Evolutionary conservation across 2,329 filamentous ascomycete species (phyloP).

Genomic region (Diplodia scrobiculata): DNA sequence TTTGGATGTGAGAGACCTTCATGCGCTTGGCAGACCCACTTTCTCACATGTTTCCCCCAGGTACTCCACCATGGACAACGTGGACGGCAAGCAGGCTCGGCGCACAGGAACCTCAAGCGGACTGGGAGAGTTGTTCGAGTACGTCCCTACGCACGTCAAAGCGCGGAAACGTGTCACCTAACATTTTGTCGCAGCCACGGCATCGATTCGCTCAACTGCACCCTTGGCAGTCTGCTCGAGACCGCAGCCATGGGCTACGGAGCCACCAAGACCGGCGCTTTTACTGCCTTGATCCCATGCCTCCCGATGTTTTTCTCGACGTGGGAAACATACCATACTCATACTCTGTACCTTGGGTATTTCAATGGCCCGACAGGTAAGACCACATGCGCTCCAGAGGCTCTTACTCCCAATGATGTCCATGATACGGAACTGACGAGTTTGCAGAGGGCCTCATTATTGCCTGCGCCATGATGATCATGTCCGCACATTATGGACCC

Average conservation of each 20-base stretch:
- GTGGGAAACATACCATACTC: constrained; percentile 99
- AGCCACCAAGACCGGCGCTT: constrained; percentile 78
- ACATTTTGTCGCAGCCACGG: constrained; percentile 64
- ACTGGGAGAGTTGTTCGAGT: constrained; percentile 93
- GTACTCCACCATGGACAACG: constrained; percentile 97
- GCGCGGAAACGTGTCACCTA: neutral
- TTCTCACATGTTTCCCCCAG: constrained; percentile 38
- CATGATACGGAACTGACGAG: constrained; percentile 6
- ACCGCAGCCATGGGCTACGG: constrained; percentile 92
- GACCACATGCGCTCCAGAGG: neutral
- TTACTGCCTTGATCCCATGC: constrained; percentile 87
- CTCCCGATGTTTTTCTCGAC: constrained; percentile 99
- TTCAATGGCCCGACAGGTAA: constrained; percentile 86
- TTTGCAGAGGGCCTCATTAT: constrained; percentile 78
- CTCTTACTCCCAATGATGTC: neutral
- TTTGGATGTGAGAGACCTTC: constrained; percentile 73
- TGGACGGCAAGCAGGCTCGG: constrained; percentile 95
- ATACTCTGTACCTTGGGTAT: constrained; percentile 92
- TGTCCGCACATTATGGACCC: constrained; percentile 85
- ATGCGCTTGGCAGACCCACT: neutral
- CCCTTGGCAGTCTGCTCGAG: constrained; percentile 84
- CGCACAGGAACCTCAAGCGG: constrained; percentile 93
- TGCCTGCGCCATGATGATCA: constrained; percentile 80
- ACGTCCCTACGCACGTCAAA: constrained; percentile 38
- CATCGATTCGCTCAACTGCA: constrained; percentile 97